Evolutionary conservation across 352 stramenopile genomes (phyloP), one percentile per base, ranked within the genome.

Genomic region (Pythium vanterpoolii): DNA sequence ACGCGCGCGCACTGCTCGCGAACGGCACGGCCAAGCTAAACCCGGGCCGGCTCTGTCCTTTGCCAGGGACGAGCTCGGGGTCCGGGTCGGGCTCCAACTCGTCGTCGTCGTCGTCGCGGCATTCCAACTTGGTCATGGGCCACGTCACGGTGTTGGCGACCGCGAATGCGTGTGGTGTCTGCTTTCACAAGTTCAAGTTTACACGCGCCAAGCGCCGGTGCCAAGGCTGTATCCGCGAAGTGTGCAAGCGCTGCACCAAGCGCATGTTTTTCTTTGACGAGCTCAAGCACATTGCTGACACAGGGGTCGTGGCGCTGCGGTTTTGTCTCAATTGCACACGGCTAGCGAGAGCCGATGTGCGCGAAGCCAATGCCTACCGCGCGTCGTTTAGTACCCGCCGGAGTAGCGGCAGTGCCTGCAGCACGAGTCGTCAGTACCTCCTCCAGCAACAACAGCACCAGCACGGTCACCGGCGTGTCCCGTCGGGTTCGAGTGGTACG

Each of bases 301-400:
- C 66, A n/a, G 70, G 62, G 34, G 63, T 74, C 19, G 39, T 64
- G 30, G 30, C 43, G 23, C 44, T 77, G 40, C 70, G 70, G 36
- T 77, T 77, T 50, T 77, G 70, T 45, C 39, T 68, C 23, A 74
- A 72, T 56, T 77, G 70, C 36, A 68, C 64, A 19, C 51, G 60
- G 1, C 58, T 72, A 30, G 69, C 69, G 19, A 56, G 69, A 13
- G 47, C 50, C 28, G 69, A 73, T 26, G 44, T 50, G 39, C 52
- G 60, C 26, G 52, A 68, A 13, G 38, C 27, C 21, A 40, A 33
- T n/a, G 42, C 42, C 10, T 50, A 49, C 7, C 49, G 49, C 23
- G 49, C 33, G 30, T 66, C 58, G 16, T 54, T 48, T 18, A 28
- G 45, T 21, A 46, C 45, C 11, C 33, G 33, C 18, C 40, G 50